Evolutionary conservation across 345 rosid genomes (phyloP), one percentile per base, ranked within the genome.

Genomic region (Arabis alpina): DNA sequence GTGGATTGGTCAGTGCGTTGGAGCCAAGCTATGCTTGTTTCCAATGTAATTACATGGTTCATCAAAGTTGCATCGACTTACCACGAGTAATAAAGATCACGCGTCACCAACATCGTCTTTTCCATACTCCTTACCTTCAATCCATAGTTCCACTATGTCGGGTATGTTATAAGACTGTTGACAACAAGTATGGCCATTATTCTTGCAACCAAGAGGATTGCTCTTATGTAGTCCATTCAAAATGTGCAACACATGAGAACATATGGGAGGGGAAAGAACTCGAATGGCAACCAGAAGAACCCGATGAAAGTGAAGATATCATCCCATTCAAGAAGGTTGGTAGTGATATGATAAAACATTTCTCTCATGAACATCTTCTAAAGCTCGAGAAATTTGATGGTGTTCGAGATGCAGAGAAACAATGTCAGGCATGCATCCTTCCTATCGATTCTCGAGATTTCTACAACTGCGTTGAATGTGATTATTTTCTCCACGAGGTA

Each of bases 41-140:
- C 10, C 54, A 25, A 10, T 61, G 66, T 15, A 27, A 43, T 3
- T 61, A 61, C 53, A 24, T 61, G 37, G 54, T 61, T 13, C 66
- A 61, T 15, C 54, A 13, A 14, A 61, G 54, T 11, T 61, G 66
- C 10, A 43, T 61, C 14, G n/a, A 43, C 9, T 15, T 61, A 61
- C 66, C 66, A n/a, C 42, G 66, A 16, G 53, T 61, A 10, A 61
- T 61, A 43, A 61, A 61, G 28, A 43, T 44, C 53, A 45, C 66
- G 12, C 53, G 53, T 61, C 66, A 61, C 53, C 54, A 14, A 8
- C 53, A 44, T 45, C 66, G 66, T 5, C 54, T 61, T 9, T 61
- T 12, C 3, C 25, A 61, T 16, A 44, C 53, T 61, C 52, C 52
- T 61, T 43, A 8, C 13, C 13, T 61, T 10, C 53, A n/a, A 0